Evolutionary conservation across 1,139 yeast genomes (phyloP).

Genomic region (Debaryomyces sp.): DNA sequence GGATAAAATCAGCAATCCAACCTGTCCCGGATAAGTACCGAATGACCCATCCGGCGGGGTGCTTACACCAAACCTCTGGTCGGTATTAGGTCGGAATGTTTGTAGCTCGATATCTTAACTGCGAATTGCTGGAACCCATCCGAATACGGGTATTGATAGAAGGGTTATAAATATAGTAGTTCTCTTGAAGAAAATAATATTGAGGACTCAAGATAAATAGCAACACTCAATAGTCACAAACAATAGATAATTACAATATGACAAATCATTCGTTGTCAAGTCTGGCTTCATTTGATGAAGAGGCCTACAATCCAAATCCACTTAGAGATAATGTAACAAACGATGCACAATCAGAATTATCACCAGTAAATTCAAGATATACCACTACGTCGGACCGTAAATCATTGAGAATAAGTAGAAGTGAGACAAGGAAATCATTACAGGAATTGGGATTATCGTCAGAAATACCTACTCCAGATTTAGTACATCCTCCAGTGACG

Average conservation of each 20-base stretch:
- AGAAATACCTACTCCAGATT: conserved; percentile 55
- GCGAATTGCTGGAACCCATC: neutral
- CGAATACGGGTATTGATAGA: conserved; percentile 4
- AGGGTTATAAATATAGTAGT: neutral
- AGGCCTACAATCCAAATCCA: conserved; percentile 1
- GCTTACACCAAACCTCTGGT: neutral
- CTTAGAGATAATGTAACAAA: conserved; percentile 21
- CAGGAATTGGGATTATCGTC: conserved; percentile 61
- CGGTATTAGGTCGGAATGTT: neutral
- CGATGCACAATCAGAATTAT: conserved; percentile 48
- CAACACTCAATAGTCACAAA: neutral
- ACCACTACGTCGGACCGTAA: conserved; percentile 7
- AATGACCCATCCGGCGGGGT: neutral
- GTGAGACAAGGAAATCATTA: conserved; percentile 74
- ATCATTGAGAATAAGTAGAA: conserved; percentile 27
- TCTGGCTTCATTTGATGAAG: neutral
- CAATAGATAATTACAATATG: neutral
- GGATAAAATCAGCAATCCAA: neutral
- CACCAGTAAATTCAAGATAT: conserved; percentile 18
- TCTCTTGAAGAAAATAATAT: neutral
- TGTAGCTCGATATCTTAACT: neutral
- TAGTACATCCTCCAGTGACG: conserved; percentile 62
- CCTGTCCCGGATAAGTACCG: conserved; percentile 6
- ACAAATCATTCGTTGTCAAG: neutral
- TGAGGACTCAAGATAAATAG: neutral